Percentiles rank a stretch among this genome's conserved stretches.
phyloP scores from a whole-genome alignment of 305 asterid species.

The Solanum hybrid region DNA sequence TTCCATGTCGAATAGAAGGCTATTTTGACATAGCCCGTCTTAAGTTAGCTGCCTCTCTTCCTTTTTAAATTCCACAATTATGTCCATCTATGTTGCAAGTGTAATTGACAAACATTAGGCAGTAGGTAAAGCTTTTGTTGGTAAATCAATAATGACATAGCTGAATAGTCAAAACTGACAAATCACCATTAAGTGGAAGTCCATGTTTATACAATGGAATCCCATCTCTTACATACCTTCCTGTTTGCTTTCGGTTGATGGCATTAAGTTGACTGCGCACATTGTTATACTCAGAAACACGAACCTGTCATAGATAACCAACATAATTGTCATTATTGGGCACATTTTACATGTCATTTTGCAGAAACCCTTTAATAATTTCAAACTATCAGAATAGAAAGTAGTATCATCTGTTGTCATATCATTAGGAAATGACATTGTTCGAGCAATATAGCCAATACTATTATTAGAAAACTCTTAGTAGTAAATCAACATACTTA shows the following conservation, averaged over 20 bases:
- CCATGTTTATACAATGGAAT: neutral
- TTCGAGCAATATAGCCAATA: neutral
- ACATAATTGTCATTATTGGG: too few species aligned
- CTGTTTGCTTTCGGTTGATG: conserved; percentile 82
- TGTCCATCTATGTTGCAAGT: neutral
- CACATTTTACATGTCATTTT: neutral
- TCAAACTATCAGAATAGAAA: neutral
- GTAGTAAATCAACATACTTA: neutral
- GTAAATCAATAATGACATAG: neutral
- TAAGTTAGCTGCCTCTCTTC: neutral
- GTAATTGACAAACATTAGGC: neutral
- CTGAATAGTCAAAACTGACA: neutral
- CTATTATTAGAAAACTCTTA: neutral
- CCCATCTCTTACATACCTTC: conserved; percentile 45
- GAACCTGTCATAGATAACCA: conserved; percentile 55
- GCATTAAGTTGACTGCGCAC: conserved; percentile 96
- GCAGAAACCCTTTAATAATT: neutral
- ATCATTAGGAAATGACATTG: neutral
- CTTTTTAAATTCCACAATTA: neutral
- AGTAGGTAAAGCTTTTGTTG: neutral
- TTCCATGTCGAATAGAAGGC: neutral
- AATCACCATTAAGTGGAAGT: neutral
- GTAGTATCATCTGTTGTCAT: neutral
- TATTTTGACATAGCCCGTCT: neutral
- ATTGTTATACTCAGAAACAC: conserved; percentile 77